These are phyloP conservation scores for Aspergillus homomorphus DNA, from an alignment of 495 filamentous ascomycete genomes.

Conservation along the genomic window DNA sequence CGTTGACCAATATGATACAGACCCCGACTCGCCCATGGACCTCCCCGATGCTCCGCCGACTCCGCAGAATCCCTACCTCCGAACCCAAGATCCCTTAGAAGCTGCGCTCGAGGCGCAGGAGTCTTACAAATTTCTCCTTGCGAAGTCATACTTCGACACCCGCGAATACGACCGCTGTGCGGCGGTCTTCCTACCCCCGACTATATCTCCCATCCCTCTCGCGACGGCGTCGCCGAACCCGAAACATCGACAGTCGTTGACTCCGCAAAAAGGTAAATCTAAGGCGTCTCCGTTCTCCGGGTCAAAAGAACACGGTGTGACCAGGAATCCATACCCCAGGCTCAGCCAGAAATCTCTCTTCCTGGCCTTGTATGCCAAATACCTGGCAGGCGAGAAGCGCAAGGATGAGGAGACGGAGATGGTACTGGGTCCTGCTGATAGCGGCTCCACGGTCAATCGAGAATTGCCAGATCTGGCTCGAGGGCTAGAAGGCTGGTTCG, in stretches of 20 bases:
- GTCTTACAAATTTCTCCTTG: constrained; percentile 77
- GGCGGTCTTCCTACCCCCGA: constrained; percentile 78
- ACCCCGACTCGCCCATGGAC: constrained; percentile 59
- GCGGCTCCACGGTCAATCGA: constrained; percentile 76
- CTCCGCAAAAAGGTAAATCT: constrained; percentile 54
- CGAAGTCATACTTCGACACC: constrained; percentile 94
- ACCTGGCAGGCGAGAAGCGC: constrained; percentile 89
- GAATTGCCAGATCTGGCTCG: constrained; percentile 71
- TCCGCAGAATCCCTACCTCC: constrained; percentile 46
- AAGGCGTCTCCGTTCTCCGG: constrained; percentile 39
- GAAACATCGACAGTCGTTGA: constrained; percentile 36
- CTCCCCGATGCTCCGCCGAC: constrained; percentile 32
- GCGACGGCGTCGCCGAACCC: constrained; percentile 44
- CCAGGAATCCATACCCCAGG: constrained; percentile 45
- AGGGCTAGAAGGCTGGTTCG: constrained; percentile 76
- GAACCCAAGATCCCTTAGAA: constrained; percentile 59
- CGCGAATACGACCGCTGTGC: constrained; percentile 94
- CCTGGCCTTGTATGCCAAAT: constrained; percentile 86
- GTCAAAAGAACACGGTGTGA: constrained; percentile 22
- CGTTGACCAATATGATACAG: constrained; percentile 48
- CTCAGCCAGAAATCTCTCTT: constrained; percentile 92
- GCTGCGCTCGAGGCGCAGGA: constrained; percentile 76
- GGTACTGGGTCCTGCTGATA: constrained; percentile 90
- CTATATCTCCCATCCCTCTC: constrained; percentile 60
- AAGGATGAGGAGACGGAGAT: constrained; percentile 97